Percentiles rank a stretch among this genome's conserved stretches.
Conservation (phyloP, 1,139 yeast genomes). For the Yamadazyma friedrichii region DNA sequence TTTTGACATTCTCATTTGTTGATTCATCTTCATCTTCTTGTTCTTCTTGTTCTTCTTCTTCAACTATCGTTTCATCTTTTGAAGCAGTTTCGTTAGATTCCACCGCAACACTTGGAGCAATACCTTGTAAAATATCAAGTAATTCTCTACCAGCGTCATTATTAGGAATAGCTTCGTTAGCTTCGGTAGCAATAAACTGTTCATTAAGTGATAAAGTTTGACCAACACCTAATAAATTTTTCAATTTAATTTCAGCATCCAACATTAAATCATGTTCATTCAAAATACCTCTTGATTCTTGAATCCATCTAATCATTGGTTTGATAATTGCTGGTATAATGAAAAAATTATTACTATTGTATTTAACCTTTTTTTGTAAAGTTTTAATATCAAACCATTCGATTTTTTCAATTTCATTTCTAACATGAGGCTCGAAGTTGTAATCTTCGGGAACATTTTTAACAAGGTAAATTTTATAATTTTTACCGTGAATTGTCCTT, state of each 20-base stretch:
- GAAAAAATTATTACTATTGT: conserved; percentile 50
- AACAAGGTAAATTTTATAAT: conserved; percentile 78
- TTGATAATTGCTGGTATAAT: conserved; percentile 60
- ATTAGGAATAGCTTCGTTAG: conserved; percentile 16
- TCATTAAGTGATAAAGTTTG: background rate
- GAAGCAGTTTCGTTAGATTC: conserved; percentile 5
- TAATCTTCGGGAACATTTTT: conserved; percentile 77
- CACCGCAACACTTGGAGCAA: conserved; percentile 19
- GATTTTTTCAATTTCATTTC: conserved; percentile 75
- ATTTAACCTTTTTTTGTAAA: conserved; percentile 34
- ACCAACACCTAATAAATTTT: conserved; percentile 58
- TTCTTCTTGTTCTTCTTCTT: conserved; percentile 4
- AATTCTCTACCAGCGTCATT: conserved; percentile 77
- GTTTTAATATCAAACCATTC: conserved; percentile 45
- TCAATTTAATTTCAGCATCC: conserved; percentile 63
- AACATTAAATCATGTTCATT: conserved; percentile 55
- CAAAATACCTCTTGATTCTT: conserved; percentile 50
- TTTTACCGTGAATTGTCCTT: conserved; percentile 78
- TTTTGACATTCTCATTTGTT: background rate
- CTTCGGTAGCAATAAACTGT: conserved; percentile 11
- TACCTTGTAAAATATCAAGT: conserved; percentile 60
- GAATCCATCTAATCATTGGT: conserved; percentile 59
- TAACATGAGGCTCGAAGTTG: conserved; percentile 72
- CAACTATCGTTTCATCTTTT: conserved; percentile 5
- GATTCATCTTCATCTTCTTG: background rate